phyloP scores from a whole-genome alignment of 192 early-diverging fungal genomes.

The Diversispora epigaea region DNA sequence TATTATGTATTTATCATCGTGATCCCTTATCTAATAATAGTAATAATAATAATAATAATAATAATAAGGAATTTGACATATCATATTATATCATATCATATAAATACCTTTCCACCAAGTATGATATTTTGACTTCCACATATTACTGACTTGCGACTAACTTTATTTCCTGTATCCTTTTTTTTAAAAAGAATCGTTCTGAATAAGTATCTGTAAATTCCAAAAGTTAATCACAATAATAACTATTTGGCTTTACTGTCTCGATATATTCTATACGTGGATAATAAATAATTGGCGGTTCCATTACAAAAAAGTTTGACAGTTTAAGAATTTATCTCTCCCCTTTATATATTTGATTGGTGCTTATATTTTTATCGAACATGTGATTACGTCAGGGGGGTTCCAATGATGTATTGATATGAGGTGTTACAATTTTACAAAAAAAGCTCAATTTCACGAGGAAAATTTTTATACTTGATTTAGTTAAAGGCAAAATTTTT shows the following conservation, averaged over 20 bases:
- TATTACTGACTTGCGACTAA: conserved; percentile 89
- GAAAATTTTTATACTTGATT: too few relatives aligned
- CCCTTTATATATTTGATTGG: too few relatives aligned
- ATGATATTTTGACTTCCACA: conserved; percentile 96
- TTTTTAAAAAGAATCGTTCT: neutral
- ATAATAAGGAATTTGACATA: too few relatives aligned
- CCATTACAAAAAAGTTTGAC: conserved; percentile 53
- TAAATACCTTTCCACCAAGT: conserved; percentile 84
- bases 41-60: too few relatives aligned
- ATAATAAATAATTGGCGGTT: conserved; percentile 68
- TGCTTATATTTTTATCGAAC: too few relatives aligned
- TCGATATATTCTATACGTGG: conserved; percentile 90
- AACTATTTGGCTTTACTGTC: conserved; percentile 57
- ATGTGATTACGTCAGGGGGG: too few relatives aligned
- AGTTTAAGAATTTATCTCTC: neutral
- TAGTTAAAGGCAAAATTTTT: too few relatives aligned
- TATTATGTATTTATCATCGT: too few relatives aligned
- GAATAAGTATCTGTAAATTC: neutral
- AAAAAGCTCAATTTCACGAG: too few relatives aligned
- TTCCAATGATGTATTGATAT: too few relatives aligned
- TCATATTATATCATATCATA: neutral
- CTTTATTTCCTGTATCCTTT: conserved; percentile 95
- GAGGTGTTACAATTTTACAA: too few relatives aligned
- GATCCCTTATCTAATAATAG: neutral
- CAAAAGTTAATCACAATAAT: neutral